Percentiles rank a stretch among this genome's conserved stretches.
phyloP scores from a whole-genome alignment of 2,329 filamentous ascomycete genomes.

The Lecanosticta acicola region DNA sequence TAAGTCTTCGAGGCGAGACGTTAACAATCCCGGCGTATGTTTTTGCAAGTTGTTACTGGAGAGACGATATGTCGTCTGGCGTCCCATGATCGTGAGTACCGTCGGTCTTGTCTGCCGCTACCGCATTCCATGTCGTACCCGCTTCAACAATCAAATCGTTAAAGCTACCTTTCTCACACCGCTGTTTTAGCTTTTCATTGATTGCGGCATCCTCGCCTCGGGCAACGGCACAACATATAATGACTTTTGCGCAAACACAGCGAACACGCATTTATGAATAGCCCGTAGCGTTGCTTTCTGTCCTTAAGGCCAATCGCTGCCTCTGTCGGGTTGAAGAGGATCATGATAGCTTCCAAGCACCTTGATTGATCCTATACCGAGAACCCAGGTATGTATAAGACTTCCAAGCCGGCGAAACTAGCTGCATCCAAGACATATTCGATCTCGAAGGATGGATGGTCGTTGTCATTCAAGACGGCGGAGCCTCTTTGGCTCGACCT shows the following conservation, averaged over 20 bases:
- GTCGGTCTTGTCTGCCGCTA: too few relatives aligned
- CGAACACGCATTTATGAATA: conserved; percentile 16
- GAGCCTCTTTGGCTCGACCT: conserved; percentile 21
- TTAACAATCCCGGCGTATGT: too few relatives aligned
- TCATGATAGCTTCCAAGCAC: conserved; percentile 16
- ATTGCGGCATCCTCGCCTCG: conserved; percentile 15
- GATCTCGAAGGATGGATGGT: conserved; percentile 21
- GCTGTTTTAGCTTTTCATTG: too few relatives aligned
- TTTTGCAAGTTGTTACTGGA: too few relatives aligned
- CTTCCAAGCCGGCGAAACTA: conserved; percentile 10
- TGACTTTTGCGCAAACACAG: conserved; percentile 17
- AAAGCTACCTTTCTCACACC: too few relatives aligned
- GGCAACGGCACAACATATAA: conserved; percentile 18
- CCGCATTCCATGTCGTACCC: too few relatives aligned
- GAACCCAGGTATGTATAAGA: conserved; percentile 19
- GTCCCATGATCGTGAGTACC: too few relatives aligned
- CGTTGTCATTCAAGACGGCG: conserved; percentile 23
- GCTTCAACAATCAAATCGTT: too few relatives aligned
- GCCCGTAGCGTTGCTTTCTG: conserved; percentile 13
- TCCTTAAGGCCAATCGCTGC: conserved; percentile 17
- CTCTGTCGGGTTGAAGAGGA: conserved; percentile 22
- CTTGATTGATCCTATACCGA: conserved; percentile 18
- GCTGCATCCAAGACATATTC: conserved; percentile 20
- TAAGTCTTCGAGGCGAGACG: too few relatives aligned
- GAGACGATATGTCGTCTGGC: too few relatives aligned